Base-by-base conservation (phyloP, 805 yeast species). In the Yarrowia yakushimensis region DNA sequence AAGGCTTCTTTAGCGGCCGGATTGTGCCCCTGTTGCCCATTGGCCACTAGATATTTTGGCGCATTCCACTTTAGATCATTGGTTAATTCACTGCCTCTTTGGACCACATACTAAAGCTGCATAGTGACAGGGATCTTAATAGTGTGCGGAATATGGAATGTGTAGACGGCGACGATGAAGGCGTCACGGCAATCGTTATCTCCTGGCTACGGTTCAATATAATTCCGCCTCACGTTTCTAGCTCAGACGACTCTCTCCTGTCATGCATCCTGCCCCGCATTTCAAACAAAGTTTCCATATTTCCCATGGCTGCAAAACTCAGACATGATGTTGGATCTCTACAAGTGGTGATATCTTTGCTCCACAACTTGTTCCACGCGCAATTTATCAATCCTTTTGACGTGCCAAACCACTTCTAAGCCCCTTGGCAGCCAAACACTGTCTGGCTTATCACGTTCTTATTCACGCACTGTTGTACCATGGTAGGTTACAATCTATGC, bases 191-290 rank as follows among this genome's bases (percentile, higher is more conserved):
- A n/a, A n/a, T n/a, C n/a, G n/a, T n/a, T n/a, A n/a, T n/a, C 20
- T 34, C 8, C 20, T 34, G 20, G 37, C 20, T 4, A 4, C 7
- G n/a, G 13, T 31, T 31, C 10, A 31, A 31, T 31, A 31, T n/a
- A 7, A n/a, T 11, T 23, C 18, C 23, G 41, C 41, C 37, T 36
- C 18, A 9, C 23, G 41, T 36, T 18, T 36, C 41, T 36, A 18
- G 41, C 18, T 18, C 2, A 10, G 33, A n/a, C n/a, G n/a, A n/a
- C n/a, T 27, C 23, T 13, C 43, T 42, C 46, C 46, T 42, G 30
- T 17, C 48, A 43, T 43, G 48, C 48, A 43, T 2, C 31, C 48
- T n/a, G 27, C 48, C 48, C 48, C 48, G 48, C 48, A 22, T 43
- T 25, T 43, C 30, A n/a, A 43, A 43, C 20, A 25, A n/a, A 27